Conservation (phyloP, 2,329 filamentous ascomycete species). For the Rhexocercosporidium sp. region DNA sequence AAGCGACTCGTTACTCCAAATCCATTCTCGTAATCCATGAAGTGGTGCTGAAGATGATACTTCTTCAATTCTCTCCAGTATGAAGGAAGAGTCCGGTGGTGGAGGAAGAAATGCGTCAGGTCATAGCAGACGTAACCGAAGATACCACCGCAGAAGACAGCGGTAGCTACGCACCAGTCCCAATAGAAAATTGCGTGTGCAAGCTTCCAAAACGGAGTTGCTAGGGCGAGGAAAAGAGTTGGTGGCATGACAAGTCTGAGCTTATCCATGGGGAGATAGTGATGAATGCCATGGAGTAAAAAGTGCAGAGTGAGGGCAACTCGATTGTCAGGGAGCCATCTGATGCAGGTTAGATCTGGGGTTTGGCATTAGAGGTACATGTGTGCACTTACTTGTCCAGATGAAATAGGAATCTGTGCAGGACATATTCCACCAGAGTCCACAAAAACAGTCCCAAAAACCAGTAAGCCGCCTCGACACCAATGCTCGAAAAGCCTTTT, state of each 20-base stretch:
- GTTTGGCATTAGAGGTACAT: background rate
- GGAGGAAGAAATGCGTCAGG: conserved; percentile 97
- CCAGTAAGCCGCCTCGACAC: conserved; percentile 66
- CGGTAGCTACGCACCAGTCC: conserved; percentile 81
- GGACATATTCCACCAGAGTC: conserved; percentile 86
- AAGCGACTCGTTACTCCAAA: conserved; percentile 97
- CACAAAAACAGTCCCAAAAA: conserved; percentile 76
- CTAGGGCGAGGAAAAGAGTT: conserved; percentile 81
- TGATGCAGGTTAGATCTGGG: conserved; percentile 48
- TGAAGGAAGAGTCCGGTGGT: conserved; percentile 87
- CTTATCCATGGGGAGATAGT: conserved; percentile 99
- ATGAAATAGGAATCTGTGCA: conserved; percentile 94
- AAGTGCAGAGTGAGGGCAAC: conserved; percentile 89
- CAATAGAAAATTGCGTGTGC: conserved; percentile 82
- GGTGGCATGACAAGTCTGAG: conserved; percentile 98
- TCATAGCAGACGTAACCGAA: conserved; percentile 98
- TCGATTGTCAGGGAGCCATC: conserved; percentile 88
- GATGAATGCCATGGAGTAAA: conserved; percentile 93
- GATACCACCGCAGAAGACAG: conserved; percentile 86
- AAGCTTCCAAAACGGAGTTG: conserved; percentile 89
- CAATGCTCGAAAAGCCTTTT: conserved; percentile 59
- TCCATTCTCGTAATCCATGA: conserved; percentile 96
- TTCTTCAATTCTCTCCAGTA: conserved; percentile 96
- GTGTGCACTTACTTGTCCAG: conserved; percentile 75
- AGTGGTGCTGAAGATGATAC: conserved; percentile 96